Conservation (phyloP, 805 yeast genomes). For the Metschnikowia baotianmanensis region DNA sequence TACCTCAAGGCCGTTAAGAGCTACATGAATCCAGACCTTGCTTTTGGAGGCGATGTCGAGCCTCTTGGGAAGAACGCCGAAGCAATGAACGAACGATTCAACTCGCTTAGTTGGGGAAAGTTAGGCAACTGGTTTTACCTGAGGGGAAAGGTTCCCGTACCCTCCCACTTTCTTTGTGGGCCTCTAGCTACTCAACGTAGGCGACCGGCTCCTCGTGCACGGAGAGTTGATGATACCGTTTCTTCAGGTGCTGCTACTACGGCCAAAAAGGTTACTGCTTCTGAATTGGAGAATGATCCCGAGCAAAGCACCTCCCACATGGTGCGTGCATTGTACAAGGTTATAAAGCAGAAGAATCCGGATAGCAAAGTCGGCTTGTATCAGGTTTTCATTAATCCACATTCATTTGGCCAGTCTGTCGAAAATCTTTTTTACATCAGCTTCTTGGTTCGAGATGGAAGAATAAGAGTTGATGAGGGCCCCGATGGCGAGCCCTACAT, state of each 20-base stretch:
- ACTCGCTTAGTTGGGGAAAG: conserved; percentile 55
- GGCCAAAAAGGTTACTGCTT: conserved; percentile 53
- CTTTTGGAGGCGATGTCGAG: conserved; percentile 3
- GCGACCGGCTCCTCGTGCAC: conserved; percentile 29
- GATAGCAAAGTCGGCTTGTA: conserved; percentile 52
- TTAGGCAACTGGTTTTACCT: conserved; percentile 52
- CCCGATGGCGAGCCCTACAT: conserved; percentile 50
- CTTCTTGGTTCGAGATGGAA: conserved; percentile 74
- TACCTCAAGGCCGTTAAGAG: conserved; percentile 39
- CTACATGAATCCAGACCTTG: conserved; percentile 25
- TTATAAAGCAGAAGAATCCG: conserved; percentile 29
- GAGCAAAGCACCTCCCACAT: conserved; percentile 64
- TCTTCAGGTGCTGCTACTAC: conserved; percentile 26
- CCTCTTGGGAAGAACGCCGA: not conserved
- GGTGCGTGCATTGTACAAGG: conserved; percentile 52
- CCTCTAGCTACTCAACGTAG: conserved; percentile 64
- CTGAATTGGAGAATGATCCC: conserved; percentile 48
- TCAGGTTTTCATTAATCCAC: conserved; percentile 69
- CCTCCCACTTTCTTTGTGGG: conserved; percentile 65
- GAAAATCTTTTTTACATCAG: conserved; percentile 84
- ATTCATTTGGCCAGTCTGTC: conserved; percentile 71
- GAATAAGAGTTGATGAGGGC: conserved; percentile 48
- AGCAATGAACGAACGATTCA: conserved; percentile 27
- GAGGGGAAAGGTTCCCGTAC: conserved; percentile 46
- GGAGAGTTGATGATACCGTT: conserved; percentile 44